Base-by-base conservation (phyloP, 352 stramenopile species). In the Elongisporangium undulatum region DNA sequence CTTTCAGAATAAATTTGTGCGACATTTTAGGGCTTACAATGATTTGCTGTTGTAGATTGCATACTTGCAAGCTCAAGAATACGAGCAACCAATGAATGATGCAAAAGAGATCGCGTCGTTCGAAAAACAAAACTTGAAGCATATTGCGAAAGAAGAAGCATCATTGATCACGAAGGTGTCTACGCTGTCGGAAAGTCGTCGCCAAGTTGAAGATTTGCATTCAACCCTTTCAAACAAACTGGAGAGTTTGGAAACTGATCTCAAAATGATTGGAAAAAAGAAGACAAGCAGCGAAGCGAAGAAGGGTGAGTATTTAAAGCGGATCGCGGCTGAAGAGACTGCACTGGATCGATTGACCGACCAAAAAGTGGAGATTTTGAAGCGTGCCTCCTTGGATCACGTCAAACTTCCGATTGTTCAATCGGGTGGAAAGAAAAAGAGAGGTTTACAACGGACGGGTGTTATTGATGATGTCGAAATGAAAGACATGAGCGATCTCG, bases 341-440 rank as follows among this genome's bases (percentile, higher is more conserved):
- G 78, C 88, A 9, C 69, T 99, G 8, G 94, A 98, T 49, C 79
- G 83, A 2, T 64, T 99, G 19, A 96, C 94, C 57, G 93, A 98
- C 56, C 92, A 97, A 66, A 94, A 98, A 34, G 79, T 92, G 17
- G 96, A 98, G 66, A 97, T 98, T 54, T 77, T 99, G 13, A 97
- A 98, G 63, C 96, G 96, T 34, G 94, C 96, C 8, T 87, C 90
- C 23, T 72, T 99, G 24, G 96, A 99, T 57, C 94, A 99, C 76
- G 85, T 99, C 1, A 87, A 90, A 49, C 55, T 99, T 6, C 95
- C 95, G 19, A 63, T 94, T 34, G 34, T 17, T 3, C 34, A 12
- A 4, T 17, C 34, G 17, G 12, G 12, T 45, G 34, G 34, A 45
- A 45, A 45, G 34, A 45, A 17, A 45, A 45, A 45, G 4, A 16